These are phyloP conservation scores for Pseudogymnoascus destructans DNA, from an alignment of 2,329 filamentous ascomycete species.

Conservation along the genomic window DNA sequence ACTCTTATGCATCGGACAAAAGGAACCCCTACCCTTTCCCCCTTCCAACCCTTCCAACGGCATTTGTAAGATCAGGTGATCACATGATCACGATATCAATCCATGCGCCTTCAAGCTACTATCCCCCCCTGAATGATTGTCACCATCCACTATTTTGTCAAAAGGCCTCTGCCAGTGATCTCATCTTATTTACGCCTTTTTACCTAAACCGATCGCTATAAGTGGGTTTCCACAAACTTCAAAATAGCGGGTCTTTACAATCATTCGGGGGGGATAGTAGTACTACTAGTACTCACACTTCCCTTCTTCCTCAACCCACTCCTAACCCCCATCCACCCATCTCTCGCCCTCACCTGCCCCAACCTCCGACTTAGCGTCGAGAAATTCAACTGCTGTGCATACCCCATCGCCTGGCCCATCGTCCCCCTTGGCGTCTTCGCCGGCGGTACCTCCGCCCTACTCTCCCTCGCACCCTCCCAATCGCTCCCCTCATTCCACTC, in stretches of 20 bases:
- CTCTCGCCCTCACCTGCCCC: constrained; percentile 20
- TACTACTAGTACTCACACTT: constrained; percentile 8
- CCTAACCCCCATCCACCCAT: constrained; percentile 21
- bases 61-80: too few species aligned
- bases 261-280: too few species aligned
- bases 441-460: constrained; percentile 13
- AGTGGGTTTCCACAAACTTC: too few species aligned
- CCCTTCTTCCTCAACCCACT: constrained; percentile 24
- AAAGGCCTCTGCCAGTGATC: too few species aligned
- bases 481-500: constrained; percentile 18
- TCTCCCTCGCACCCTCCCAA: constrained; percentile 19
- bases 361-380: constrained; percentile 22
- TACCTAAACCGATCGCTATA: too few species aligned
- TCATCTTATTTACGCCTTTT: too few species aligned
- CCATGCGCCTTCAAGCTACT: not conserved
- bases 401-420: constrained; percentile 15
- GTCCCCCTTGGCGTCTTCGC: constrained; percentile 17
- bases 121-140: not conserved
- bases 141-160: too few species aligned
- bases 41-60: too few species aligned
- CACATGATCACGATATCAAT: too few species aligned
- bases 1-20: too few species aligned
- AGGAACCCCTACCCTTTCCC: too few species aligned
- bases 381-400: constrained; percentile 19
- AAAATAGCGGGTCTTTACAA: too few species aligned